Base-by-base conservation (phyloP, 2,329 filamentous ascomycete species). In the Coniochaeta ligniaria region DNA sequence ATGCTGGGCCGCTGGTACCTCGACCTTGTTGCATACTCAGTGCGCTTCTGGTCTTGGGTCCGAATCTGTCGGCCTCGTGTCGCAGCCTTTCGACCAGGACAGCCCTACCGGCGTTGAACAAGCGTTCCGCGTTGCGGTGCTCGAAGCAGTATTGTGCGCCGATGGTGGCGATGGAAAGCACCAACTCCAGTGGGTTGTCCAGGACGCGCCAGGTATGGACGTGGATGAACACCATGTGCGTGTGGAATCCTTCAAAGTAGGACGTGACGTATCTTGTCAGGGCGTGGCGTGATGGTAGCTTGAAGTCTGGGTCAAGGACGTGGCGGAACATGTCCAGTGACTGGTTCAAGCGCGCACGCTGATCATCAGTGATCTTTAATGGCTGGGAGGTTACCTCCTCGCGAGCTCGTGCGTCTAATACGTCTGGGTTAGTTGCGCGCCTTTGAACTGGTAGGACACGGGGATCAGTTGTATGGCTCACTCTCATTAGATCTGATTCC, bases 71-170 rank as follows among this genome's bases (percentile, higher is more conserved):
- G 1, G 60, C 62, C 17, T 68, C 66, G 2, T 65, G 66, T 0
- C 60, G 57, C 1, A 76, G 57, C 6, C 70, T 64, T n/a, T 74
- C 69, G 59, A 73, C 55, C 0, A 74, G 35, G 1, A 76, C 63
- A 0, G 71, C 64, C 58, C 72, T 74, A 0, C 68, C 72, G 1
- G 71, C 69, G 6, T 67, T 64, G 47, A 76, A 76, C 0, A 76
- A 50, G 1, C 67, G 66, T n/a, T 73, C 70, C 0, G 73, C 73
- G 14, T 67, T 70, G 1, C 68, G 69, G 2, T 71, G 69, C 62
- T 76, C 74, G 28, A 75, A 75, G 22, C 73, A 73, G 59, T 75
- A 75, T 63, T 76, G 74, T 0, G 74, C 73, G 0, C 73, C 73
- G 3, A 76, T 66, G 0, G 73, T 67, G 1, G 69, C 65, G 6